A percentile compares a stretch with the other conserved stretches of the same genome.
phyloP scores from a whole-genome alignment of 139 green algal genomes.

The Auxenochlorella pyrenoidosa region DNA sequence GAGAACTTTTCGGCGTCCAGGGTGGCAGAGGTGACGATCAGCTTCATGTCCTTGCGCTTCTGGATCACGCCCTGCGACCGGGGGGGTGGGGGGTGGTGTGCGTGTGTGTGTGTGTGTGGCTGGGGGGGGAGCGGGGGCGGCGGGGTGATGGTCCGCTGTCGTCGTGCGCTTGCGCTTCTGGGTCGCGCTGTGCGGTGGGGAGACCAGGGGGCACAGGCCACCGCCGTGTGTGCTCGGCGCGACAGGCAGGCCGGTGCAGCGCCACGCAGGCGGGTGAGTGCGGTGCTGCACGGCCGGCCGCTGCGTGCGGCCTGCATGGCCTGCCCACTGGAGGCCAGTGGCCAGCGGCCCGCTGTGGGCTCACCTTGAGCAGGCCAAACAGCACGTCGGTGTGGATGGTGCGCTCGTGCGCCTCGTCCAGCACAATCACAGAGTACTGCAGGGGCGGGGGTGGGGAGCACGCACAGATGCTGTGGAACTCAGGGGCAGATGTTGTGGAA shows the following conservation, averaged over 20 bases:
- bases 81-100: no score
- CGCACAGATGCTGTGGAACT: no score
- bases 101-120: no score
- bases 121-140: no score
- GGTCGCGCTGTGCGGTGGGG: conserved; percentile 31
- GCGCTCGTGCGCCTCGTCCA: conserved; percentile 98
- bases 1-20: conserved; percentile 97
- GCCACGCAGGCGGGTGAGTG: no score
- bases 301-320: no score
- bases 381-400: conserved; percentile 98
- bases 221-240: neutral
- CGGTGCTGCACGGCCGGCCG: no score
- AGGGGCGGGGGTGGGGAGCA: no score
- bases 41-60: conserved; percentile 66
- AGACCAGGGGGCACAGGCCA: neutral
- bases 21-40: conserved; percentile 95
- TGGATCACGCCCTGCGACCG: conserved; percentile 47
- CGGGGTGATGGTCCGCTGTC: conserved; percentile 93
- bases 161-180: conserved; percentile 59
- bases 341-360: neutral
- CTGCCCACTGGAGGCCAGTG: no score
- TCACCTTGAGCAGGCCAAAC: conserved; percentile 96
- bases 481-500: no score
- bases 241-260: no score
- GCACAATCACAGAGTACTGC: conserved; percentile 88